Evolutionary conservation across 163 green algal species (phyloP).

Genomic region (Botryococcus braunii): DNA sequence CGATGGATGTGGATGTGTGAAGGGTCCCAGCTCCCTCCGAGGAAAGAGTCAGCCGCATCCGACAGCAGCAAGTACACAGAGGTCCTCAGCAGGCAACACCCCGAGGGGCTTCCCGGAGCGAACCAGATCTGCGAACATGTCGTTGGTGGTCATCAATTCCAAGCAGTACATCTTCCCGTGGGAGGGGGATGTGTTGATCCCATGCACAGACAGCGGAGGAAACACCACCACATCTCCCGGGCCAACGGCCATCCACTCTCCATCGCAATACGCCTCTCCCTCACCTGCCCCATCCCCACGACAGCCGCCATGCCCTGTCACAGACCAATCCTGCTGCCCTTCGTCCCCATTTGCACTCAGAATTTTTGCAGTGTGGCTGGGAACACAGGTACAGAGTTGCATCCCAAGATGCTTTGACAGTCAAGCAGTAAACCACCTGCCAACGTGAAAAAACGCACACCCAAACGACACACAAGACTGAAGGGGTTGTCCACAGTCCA

Average conservation of each 20-base stretch:
- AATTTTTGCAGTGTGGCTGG: background rate
- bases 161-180: constrained; percentile 40
- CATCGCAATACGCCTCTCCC: constrained; percentile 31
- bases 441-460: background rate
- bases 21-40: too few species aligned
- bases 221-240: constrained; percentile 44
- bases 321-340: background rate
- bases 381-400: background rate
- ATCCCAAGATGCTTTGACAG: background rate
- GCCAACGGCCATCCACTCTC: constrained; percentile 17
- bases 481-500: too few species aligned
- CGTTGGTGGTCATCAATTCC: constrained; percentile 53
- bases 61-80: constrained; percentile 38
- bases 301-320: constrained; percentile 12
- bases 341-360: background rate
- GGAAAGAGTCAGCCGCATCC: constrained; percentile 40
- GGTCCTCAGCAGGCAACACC: constrained; percentile 26
- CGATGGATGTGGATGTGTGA: too few species aligned
- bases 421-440: background rate
- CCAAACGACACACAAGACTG: background rate
- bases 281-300: constrained; percentile 14
- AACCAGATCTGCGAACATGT: constrained; percentile 54
- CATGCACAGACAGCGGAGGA: constrained; percentile 30
- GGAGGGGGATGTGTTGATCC: constrained; percentile 34
- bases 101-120: constrained; percentile 20